phyloP scores from a whole-genome alignment of 2,329 filamentous ascomycete genomes.

The Penicillium brasilianum region DNA sequence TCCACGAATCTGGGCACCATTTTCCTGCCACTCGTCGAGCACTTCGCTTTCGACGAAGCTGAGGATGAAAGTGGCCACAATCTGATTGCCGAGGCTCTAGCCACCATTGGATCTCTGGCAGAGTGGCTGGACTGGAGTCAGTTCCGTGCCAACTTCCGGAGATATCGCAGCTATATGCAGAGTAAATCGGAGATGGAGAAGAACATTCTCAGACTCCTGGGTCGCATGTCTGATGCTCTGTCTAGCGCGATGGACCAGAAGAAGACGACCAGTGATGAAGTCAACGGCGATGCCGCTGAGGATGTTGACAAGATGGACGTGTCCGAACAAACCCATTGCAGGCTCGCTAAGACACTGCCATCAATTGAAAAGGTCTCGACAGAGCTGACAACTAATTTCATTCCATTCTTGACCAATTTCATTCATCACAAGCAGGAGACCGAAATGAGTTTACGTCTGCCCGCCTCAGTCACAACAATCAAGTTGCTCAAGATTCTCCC shows the following conservation, averaged over 20 bases:
- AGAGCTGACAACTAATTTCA: constrained; percentile 74
- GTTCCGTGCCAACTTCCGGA: constrained; percentile 80
- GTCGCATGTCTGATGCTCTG: constrained; percentile 79
- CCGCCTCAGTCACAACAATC: constrained; percentile 84
- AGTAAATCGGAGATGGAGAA: constrained; percentile 84
- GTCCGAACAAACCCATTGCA: constrained; percentile 40
- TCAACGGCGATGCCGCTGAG: constrained; percentile 23
- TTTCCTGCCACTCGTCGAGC: constrained; percentile 88
- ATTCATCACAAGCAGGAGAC: constrained; percentile 94
- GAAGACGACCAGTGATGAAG: constrained; percentile 23
- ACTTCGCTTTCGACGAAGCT: constrained; percentile 85
- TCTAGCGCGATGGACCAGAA: constrained; percentile 56
- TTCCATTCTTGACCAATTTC: constrained; percentile 80
- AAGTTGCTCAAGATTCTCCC: constrained; percentile 85
- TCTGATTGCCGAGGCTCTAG: constrained; percentile 83
- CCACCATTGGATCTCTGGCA: constrained; percentile 75
- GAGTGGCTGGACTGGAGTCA: constrained; percentile 86
- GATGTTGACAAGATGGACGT: constrained; percentile 38
- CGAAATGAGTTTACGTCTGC: constrained; percentile 89
- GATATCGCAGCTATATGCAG: constrained; percentile 81
- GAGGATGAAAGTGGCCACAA: constrained; percentile 81
- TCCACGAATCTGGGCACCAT: constrained; percentile 83
- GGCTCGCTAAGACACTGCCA: constrained; percentile 70
- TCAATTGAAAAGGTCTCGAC: constrained; percentile 68
- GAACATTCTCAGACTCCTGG: constrained; percentile 79